These are phyloP conservation scores for Cryptococcus neoformans DNA, from an alignment of 1,284 basidiomycete genomes.

Conservation along the genomic window DNA sequence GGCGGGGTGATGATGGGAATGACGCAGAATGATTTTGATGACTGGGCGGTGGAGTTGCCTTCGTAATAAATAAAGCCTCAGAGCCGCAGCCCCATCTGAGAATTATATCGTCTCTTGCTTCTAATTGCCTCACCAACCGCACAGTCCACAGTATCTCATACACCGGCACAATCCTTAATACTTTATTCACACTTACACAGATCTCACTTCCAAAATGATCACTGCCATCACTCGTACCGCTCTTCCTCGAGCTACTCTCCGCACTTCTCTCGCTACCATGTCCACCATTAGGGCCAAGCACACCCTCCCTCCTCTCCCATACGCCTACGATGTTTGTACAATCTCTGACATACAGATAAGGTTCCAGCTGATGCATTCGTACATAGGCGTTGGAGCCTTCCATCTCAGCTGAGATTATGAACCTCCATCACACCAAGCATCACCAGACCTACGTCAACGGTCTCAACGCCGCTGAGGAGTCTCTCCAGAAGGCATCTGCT, in stretches of 20 bases:
- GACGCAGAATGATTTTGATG: background rate
- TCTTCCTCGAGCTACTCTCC: conserved; percentile 9
- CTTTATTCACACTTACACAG: no score
- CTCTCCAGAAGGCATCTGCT: conserved; percentile 61
- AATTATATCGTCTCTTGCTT: background rate
- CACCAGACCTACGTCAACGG: conserved; percentile 92
- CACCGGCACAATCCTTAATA: no score
- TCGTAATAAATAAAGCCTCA: background rate
- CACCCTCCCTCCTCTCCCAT: conserved; percentile 78
- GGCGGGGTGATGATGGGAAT: background rate
- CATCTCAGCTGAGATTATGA: conserved; percentile 74
- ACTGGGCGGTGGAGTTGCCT: no score
- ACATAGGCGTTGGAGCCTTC: conserved; percentile 55
- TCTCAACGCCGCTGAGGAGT: conserved; percentile 85
- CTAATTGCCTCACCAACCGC: background rate
- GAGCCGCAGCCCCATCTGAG: background rate
- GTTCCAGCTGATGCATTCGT: background rate
- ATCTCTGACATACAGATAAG: background rate
- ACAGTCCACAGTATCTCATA: background rate
- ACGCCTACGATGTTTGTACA: conserved; percentile 73
- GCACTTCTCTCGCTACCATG: conserved; percentile 8
- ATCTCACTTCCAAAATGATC: conserved; percentile 15
- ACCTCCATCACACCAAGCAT: conserved; percentile 92
- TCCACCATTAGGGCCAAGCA: conserved; percentile 33
- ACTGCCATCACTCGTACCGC: conserved; percentile 15